Conservation (phyloP, 176 grass and related monocot species). For the Cenchrus americanus region DNA sequence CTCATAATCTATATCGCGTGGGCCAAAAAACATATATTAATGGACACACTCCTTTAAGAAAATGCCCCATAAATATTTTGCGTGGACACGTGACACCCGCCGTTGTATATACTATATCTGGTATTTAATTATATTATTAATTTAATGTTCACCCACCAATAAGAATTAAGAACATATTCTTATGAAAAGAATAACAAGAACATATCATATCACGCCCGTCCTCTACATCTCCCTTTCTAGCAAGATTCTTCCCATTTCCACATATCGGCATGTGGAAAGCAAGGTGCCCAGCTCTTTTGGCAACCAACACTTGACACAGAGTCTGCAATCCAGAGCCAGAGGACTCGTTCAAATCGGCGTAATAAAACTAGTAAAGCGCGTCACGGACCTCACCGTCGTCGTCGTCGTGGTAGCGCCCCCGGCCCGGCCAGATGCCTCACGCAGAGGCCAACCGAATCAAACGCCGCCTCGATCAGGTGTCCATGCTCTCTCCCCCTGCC, state of each 20-base stretch:
- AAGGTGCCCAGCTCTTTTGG: constrained; percentile 25
- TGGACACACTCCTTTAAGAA: not conserved
- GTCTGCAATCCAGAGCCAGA: not conserved
- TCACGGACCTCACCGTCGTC: not conserved
- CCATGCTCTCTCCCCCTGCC: not conserved
- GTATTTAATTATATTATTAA: not conserved
- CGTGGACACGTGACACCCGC: not conserved
- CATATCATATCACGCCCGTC: not conserved
- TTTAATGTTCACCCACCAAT: not conserved
- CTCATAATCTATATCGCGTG: too few relatives aligned
- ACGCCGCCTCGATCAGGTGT: not conserved
- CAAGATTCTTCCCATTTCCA: constrained; percentile 21
- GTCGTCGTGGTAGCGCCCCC: too few relatives aligned
- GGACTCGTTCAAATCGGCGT: not conserved
- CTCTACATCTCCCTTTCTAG: not conserved
- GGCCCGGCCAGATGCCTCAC: not conserved
- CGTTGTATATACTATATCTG: not conserved
- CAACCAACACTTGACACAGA: not conserved
- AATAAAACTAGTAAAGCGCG: not conserved
- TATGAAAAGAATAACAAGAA: not conserved
- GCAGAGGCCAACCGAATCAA: not conserved
- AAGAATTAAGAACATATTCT: not conserved
- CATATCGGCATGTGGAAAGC: constrained; percentile 30
- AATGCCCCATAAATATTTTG: not conserved
- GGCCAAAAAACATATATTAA: too few relatives aligned